Percentiles rank a stretch among this genome's conserved stretches.
These are phyloP conservation scores for Westerdykella aurantiaca DNA, from an alignment of 2,329 filamentous ascomycete species.

Conservation along the genomic window DNA sequence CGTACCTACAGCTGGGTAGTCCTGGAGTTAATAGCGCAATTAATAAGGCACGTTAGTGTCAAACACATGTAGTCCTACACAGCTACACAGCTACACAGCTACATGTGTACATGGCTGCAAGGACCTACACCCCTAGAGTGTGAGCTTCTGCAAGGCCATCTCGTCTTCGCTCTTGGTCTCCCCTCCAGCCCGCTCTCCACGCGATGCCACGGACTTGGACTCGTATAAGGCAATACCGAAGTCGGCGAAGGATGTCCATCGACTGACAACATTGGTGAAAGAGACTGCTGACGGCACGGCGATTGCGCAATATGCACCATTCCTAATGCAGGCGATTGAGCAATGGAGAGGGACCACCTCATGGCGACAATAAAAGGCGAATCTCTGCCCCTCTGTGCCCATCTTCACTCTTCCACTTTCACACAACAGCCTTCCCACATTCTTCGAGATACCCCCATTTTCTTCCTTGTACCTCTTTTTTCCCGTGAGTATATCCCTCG, in stretches of 20 bases:
- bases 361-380: background rate
- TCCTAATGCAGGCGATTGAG: conserved; percentile 13
- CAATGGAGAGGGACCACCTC: background rate
- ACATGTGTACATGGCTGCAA: no score
- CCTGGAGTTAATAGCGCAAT: no score
- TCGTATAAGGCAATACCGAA: conserved; percentile 3
- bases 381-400: background rate
- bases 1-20: no score
- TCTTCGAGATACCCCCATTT: conserved; percentile 3
- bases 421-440: background rate
- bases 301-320: conserved; percentile 34
- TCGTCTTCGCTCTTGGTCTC: no score
- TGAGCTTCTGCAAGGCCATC: no score
- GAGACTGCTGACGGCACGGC: conserved; percentile 8
- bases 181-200: background rate
- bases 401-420: background rate
- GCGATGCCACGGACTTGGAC: background rate
- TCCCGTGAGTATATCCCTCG: background rate
- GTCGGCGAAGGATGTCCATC: conserved; percentile 5
- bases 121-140: no score
- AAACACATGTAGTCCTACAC: no score
- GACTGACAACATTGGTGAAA: conserved; percentile 2
- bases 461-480: no score
- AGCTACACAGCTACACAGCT: no score
- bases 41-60: no score